Base-by-base conservation (phyloP, 2,329 filamentous ascomycete genomes). In the Botrytis paeoniae region DNA sequence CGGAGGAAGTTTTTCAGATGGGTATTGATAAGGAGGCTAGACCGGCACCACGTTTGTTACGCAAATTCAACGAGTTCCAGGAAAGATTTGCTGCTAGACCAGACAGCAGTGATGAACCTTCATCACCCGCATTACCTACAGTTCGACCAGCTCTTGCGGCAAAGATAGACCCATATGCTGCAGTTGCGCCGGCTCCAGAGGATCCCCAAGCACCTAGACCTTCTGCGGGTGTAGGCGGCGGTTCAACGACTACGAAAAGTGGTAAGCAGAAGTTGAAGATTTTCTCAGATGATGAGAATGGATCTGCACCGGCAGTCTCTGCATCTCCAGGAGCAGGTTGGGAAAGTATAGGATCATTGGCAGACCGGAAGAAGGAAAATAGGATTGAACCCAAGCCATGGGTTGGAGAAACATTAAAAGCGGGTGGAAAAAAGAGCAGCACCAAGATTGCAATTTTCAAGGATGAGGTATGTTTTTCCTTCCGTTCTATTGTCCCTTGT, bases 281-380 rank as follows among this genome's bases (percentile, higher is more conserved):
- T 57, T 69, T 69, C 48, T 69, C 51, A 2, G 48, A 69, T 22
- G 65, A 69, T 57, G 65, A 57, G 37, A 69, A 32, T 25, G 65
- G 37, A n/a, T 43, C 43, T 69, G n/a, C 65, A 3, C 65, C 51
- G 8, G 65, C 48, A 32, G 35, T 69, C n/a, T 69, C 65, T 1
- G 65, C 65, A 8, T 69, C 65, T 41, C 51, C 51, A 18, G 65
- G 65, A 4, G 18, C 35, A 25, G 48, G 65, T 22, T 69, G 48
- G 65, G 35, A 57, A 39, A 57, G 48, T 43, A 57, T 69, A 41
- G 48, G 48, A 54, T 94, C 94, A 1, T 84, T 98, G 74, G 88
- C 90, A 69, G 93, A 97, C 75, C 89, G 96, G 68, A 97, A 93
- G 86, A 99, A 98, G 86, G 96, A 99, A 82, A 99, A 99, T 80